Evolutionary conservation across 164 flowering plant species (phyloP), one percentile per base, ranked within the genome.

Genomic region (Vitis cinerea): DNA sequence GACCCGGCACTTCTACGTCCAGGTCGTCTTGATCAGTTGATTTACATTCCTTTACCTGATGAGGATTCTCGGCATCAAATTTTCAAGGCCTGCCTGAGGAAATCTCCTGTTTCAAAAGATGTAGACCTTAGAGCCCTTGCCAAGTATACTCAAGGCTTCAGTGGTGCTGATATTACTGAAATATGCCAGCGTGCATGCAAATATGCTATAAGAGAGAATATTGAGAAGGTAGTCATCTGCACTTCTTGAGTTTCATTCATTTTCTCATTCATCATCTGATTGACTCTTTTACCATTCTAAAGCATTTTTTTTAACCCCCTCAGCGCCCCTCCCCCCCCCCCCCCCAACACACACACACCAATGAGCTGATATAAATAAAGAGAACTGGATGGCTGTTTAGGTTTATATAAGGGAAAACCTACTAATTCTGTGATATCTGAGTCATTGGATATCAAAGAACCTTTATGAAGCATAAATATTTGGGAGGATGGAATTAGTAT

Each of bases 101-200:
- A 90, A 72, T 92, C 94, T 48, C 95, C 97, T 16, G 66, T 92
- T 63, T 82, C 97, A 4, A 87, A 90, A 69, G 90, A 87, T 59
- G 88, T 92, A 7, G 97, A 92, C 69, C 61, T 92, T 53, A 80
- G 79, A 66, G 91, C 93, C 31, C 91, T 92, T 59, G 95, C 97
- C 52, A 85, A 86, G 79, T 85, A 88, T 64, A 90, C 97, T 17
- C 95, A 92, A 64, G 97, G 97, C 8, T 92, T 92, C 71, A 92
- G 97, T 65, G 97, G 97, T 65, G 97, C 97, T 66, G 97, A 92
- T 74, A 92, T 92, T 54, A 92, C 95, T 1, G 97, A 92, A 71
- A 90, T 92, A 15, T 92, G 97, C 79, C 97, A 91, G 72, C 87
- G 97, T 5, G 85, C 92, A 1, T 83, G 87, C 87, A 91, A 90